Conservation (phyloP, 345 rosid genomes). For the Gossypium thurberi region DNA sequence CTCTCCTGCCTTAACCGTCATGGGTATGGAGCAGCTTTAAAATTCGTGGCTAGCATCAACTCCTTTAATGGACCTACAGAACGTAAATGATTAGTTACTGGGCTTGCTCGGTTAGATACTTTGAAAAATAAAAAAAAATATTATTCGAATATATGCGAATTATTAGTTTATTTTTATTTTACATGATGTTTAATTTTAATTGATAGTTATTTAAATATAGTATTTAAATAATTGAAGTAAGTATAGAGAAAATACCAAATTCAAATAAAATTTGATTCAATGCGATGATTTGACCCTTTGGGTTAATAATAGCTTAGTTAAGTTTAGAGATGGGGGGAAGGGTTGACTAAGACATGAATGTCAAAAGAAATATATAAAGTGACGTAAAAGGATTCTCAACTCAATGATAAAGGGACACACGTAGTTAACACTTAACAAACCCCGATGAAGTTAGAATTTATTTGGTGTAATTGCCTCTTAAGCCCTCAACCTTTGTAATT, state of each 20-base stretch:
- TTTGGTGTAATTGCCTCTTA: neutral
- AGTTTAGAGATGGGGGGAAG: slow-evolving; percentile 1
- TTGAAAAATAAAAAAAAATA: no score
- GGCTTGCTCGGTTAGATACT: rapidly evolving
- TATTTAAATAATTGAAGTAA: no score
- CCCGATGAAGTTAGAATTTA: slow-evolving; percentile 2
- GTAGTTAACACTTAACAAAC: slow-evolving; percentile 30
- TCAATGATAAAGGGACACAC: slow-evolving; percentile 39
- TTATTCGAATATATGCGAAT: no score
- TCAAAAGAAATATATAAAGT: slow-evolving; percentile 18
- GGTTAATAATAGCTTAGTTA: no score
- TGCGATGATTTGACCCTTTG: no score
- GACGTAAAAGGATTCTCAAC: slow-evolving; percentile 33
- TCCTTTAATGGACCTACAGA: rapidly evolving
- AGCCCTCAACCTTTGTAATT: neutral
- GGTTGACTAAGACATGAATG: slow-evolving; percentile 30
- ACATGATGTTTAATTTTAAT: no score
- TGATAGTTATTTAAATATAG: no score
- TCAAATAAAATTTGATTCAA: no score
- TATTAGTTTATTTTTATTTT: no score
- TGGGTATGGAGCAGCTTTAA: rapidly evolving
- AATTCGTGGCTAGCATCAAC: rapidly evolving
- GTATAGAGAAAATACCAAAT: no score
- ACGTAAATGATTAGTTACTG: rapidly evolving
- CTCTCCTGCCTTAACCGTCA: rapidly evolving